A percentile compares a stretch with the other conserved stretches of the same genome.
These are phyloP conservation scores for Leonotis leonurus DNA, from an alignment of 257 asterid species.

Conservation along the genomic window DNA sequence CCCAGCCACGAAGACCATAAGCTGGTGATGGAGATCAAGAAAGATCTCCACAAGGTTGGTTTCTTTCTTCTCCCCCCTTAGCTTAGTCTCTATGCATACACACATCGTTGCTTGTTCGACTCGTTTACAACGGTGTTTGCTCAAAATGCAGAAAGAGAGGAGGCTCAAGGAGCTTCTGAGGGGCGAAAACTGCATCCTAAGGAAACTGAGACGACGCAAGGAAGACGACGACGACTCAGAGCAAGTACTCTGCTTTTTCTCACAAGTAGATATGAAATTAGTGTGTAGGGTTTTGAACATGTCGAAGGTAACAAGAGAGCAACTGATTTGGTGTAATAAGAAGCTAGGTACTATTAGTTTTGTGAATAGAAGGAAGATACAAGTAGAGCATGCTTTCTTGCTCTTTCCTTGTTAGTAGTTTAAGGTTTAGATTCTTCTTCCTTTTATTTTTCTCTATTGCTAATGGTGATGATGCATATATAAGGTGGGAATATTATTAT, in stretches of 20 bases:
- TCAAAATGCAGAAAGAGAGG: conserved; percentile 68
- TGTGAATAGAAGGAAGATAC: conserved; percentile 61
- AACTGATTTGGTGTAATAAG: conserved; percentile 65
- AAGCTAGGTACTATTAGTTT: conserved; percentile 62
- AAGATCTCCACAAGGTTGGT: conserved; percentile 61
- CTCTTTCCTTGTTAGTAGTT: conserved; percentile 65
- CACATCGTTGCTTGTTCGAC: neutral
- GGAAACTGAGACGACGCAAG: conserved; percentile 39
- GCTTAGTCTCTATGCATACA: too few relatives aligned
- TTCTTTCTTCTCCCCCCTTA: neutral
- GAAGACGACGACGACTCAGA: conserved; percentile 60
- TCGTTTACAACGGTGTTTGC: too few relatives aligned
- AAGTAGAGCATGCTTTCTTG: conserved; percentile 66
- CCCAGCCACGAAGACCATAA: conserved; percentile 41
- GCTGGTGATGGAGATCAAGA: conserved; percentile 46
- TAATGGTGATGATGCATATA: too few relatives aligned
- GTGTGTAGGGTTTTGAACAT: conserved; percentile 70
- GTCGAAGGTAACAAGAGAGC: conserved; percentile 64
- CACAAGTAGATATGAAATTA: conserved; percentile 78
- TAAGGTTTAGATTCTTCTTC: neutral
- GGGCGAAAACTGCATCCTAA: conserved; percentile 65
- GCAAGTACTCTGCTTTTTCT: conserved; percentile 65
- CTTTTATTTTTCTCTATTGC: neutral
- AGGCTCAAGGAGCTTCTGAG: conserved; percentile 62
- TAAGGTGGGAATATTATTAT: too few relatives aligned